A percentile compares a stretch with the other conserved stretches of the same genome.
Evolutionary conservation across 176 grass and related monocot genomes (phyloP).

Genomic region (Tillandsia leiboldiana): DNA sequence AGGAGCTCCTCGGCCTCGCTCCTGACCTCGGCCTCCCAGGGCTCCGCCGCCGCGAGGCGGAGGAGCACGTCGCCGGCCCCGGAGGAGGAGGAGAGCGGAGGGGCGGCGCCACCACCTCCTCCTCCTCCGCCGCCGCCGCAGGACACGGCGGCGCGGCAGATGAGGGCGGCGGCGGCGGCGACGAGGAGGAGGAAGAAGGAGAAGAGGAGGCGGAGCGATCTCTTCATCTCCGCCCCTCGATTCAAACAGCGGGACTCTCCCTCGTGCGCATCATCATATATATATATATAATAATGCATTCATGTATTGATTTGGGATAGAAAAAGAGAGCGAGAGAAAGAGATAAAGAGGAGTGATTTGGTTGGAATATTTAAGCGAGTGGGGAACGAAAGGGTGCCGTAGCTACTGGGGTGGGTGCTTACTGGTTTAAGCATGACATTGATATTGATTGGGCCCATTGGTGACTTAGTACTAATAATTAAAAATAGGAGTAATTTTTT

Average conservation of each 20-base stretch:
- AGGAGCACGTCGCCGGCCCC: slow-evolving; percentile 2
- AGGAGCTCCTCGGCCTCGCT: slow-evolving; percentile 33
- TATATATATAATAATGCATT: neutral
- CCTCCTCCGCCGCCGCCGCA: neutral
- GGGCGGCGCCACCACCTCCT: neutral
- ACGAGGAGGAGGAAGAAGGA: neutral
- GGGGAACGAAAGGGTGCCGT: too few species aligned
- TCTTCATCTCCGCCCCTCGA: slow-evolving; percentile 17
- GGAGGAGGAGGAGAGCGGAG: neutral
- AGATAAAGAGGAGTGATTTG: too few species aligned
- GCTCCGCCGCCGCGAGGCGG: slow-evolving; percentile 15
- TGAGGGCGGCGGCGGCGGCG: slow-evolving; percentile 12
- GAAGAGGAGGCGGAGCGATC: slow-evolving; percentile 14
- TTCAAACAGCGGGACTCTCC: neutral
- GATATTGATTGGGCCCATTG: too few species aligned
- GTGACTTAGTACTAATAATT: too few species aligned
- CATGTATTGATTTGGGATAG: neutral
- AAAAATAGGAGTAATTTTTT: too few species aligned
- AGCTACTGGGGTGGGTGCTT: too few species aligned
- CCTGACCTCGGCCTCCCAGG: neutral
- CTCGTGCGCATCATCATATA: neutral
- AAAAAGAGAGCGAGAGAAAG: too few species aligned
- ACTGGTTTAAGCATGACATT: too few species aligned
- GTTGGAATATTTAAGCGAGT: too few species aligned
- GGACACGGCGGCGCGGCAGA: neutral